Percentiles rank a stretch among this genome's conserved stretches.
phyloP scores from a whole-genome alignment of 2,329 filamentous ascomycete species.

The Myriosclerotinia curreyana region DNA sequence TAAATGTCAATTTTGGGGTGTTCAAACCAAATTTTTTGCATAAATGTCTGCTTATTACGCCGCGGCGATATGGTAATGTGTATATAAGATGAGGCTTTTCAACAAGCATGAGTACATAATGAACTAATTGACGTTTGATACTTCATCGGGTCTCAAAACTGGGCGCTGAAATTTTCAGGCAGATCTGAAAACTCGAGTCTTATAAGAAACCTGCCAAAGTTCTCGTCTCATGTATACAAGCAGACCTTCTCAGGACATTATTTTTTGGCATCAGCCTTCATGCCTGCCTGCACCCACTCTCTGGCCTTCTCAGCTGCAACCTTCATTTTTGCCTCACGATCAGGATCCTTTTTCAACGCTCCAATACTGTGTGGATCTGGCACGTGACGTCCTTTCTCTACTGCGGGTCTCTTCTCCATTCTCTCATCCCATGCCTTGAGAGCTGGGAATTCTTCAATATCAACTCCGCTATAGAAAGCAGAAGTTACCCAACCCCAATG shows the following conservation, averaged over 20 bases:
- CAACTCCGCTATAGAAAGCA: constrained; percentile 52
- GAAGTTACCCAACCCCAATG: constrained; percentile 38
- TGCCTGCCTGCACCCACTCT: constrained; percentile 65
- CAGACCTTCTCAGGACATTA: constrained; percentile 12
- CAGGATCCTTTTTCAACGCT: constrained; percentile 43
- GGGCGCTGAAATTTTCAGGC: too few relatives aligned
- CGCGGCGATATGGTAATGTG: too few relatives aligned
- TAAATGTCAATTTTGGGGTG: too few relatives aligned
- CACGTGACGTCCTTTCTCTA: constrained; percentile 74
- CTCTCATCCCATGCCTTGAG: constrained; percentile 75
- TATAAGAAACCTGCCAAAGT: too few relatives aligned
- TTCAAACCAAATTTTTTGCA: too few relatives aligned
- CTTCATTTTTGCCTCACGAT: constrained; percentile 51
- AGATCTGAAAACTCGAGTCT: too few relatives aligned
- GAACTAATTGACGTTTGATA: too few relatives aligned
- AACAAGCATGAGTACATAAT: too few relatives aligned
- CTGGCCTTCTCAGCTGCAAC: constrained; percentile 51
- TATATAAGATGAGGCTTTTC: too few relatives aligned
- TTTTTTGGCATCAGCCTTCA: constrained; percentile 45
- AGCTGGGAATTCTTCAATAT: constrained; percentile 71
- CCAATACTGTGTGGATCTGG: constrained; percentile 64
- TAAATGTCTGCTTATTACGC: too few relatives aligned
- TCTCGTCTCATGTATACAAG: too few relatives aligned
- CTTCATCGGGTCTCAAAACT: too few relatives aligned
- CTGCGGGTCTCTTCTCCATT: constrained; percentile 64